phyloP scores from a whole-genome alignment of 352 stramenopile species.

The Phytophthora megakarya region DNA sequence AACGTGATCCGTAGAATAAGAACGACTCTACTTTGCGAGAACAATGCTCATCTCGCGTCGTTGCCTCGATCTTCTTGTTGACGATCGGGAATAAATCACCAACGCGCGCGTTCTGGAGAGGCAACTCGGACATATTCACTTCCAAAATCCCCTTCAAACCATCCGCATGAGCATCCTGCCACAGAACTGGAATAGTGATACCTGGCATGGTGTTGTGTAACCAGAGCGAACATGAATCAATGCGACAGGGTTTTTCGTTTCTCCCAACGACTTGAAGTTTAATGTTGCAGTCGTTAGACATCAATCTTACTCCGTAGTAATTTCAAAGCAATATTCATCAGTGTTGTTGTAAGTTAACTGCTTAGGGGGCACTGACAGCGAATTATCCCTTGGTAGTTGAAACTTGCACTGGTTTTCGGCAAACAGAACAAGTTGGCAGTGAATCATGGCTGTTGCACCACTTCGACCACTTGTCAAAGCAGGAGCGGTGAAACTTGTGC shows the following conservation, averaged over 20 bases:
- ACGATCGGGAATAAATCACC: conserved; percentile 8
- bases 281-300: no score
- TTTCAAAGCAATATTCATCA: no score
- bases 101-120: background rate
- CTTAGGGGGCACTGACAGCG: no score
- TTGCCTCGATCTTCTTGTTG: conserved; percentile 4
- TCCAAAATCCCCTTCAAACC: background rate
- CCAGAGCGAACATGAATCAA: no score
- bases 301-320: no score
- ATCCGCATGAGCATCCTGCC: background rate
- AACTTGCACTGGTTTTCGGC: background rate
- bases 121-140: background rate
- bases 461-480: conserved; percentile 13
- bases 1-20: background rate
- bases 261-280: no score
- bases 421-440: conserved; percentile 11
- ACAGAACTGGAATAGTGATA: conserved; percentile 3
- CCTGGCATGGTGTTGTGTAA: no score
- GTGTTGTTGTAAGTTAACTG: no score
- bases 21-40: background rate
- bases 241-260: no score
- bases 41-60: background rate
- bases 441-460: background rate
- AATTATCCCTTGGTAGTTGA: no score
- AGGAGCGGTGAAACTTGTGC: conserved; percentile 14